These are phyloP conservation scores for Mycena filopes DNA, from an alignment of 768 basidiomycete genomes.

Conservation along the genomic window DNA sequence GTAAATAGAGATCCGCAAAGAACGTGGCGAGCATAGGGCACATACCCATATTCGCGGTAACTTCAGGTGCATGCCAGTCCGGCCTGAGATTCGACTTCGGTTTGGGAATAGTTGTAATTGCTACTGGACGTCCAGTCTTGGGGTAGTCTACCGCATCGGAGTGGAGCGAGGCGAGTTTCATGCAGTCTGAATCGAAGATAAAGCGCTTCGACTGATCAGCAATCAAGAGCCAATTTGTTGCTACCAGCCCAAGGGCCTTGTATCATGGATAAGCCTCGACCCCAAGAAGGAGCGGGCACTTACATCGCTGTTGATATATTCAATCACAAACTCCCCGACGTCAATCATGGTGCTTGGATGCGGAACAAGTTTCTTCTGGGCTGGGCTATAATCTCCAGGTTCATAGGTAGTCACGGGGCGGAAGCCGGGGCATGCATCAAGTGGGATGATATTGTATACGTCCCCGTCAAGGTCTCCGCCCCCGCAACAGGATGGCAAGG, in stretches of 20 bases:
- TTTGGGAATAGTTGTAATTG: constrained; percentile 53
- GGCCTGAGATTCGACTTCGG: constrained; percentile 53
- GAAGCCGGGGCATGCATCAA: constrained; percentile 51
- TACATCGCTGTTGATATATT: constrained; percentile 75
- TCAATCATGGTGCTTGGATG: constrained; percentile 67
- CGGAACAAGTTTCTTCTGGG: constrained; percentile 54
- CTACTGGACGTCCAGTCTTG: constrained; percentile 63
- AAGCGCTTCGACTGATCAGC: constrained; percentile 63
- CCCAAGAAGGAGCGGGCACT: constrained; percentile 33
- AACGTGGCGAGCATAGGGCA: background rate
- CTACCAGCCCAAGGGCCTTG: constrained; percentile 61
- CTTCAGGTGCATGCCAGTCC: constrained; percentile 78
- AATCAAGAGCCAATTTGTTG: constrained; percentile 71
- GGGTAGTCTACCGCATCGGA: constrained; percentile 77
- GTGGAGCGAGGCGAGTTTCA: constrained; percentile 64
- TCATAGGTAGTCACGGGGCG: constrained; percentile 31
- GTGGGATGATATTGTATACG: constrained; percentile 62
- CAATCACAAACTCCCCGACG: constrained; percentile 75
- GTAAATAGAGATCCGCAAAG: background rate
- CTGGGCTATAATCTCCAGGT: constrained; percentile 64
- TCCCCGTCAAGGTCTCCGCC: constrained; percentile 81
- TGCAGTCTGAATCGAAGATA: constrained; percentile 64
- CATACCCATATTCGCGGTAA: constrained; percentile 41
- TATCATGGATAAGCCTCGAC: background rate
- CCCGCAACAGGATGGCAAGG: constrained; percentile 70